These are phyloP conservation scores for Oleoguttula mirabilis DNA, from an alignment of 495 filamentous ascomycete species.

Conservation along the genomic window DNA sequence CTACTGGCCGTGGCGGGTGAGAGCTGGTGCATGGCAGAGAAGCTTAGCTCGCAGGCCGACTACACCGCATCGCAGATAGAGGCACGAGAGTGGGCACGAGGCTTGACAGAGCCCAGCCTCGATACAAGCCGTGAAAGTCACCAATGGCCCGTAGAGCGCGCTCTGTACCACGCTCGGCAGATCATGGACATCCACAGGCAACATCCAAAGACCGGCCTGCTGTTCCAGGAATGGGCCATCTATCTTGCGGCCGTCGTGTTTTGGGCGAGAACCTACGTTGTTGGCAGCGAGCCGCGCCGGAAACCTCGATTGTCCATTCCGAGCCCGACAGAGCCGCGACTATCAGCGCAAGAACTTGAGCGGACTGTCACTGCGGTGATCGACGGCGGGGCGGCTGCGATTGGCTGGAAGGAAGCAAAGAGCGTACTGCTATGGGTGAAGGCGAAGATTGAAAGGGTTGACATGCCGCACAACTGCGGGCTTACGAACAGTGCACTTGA, in stretches of 20 bases:
- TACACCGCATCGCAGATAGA: constrained; percentile 19
- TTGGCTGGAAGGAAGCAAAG: constrained; percentile 3
- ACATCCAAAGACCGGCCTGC: constrained; percentile 7
- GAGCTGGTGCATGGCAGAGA: constrained; percentile 29
- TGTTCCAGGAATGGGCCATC: constrained; percentile 26
- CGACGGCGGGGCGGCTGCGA: background rate
- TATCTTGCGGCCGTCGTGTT: constrained; percentile 26
- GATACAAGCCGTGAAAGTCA: background rate
- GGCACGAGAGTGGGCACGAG: constrained; percentile 11
- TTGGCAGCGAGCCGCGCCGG: background rate
- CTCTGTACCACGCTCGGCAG: constrained; percentile 17
- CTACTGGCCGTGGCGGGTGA: constrained; percentile 30
- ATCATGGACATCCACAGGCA: constrained; percentile 22
- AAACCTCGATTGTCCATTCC: constrained; percentile 1
- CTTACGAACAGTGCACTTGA: constrained; percentile 16
- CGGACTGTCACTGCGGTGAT: background rate
- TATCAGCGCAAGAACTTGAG: constrained; percentile 2
- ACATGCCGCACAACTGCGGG: constrained; percentile 15
- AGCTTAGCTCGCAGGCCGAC: constrained; percentile 17
- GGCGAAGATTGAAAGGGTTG: constrained; percentile 13
- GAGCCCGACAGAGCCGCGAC: constrained; percentile 1
- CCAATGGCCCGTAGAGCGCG: constrained; percentile 17
- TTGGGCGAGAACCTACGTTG: constrained; percentile 20
- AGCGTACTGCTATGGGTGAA: constrained; percentile 14
- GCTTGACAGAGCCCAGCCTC: background rate